Base-by-base conservation (phyloP, 2,329 filamentous ascomycete genomes). In the Claviceps sp. region DNA sequence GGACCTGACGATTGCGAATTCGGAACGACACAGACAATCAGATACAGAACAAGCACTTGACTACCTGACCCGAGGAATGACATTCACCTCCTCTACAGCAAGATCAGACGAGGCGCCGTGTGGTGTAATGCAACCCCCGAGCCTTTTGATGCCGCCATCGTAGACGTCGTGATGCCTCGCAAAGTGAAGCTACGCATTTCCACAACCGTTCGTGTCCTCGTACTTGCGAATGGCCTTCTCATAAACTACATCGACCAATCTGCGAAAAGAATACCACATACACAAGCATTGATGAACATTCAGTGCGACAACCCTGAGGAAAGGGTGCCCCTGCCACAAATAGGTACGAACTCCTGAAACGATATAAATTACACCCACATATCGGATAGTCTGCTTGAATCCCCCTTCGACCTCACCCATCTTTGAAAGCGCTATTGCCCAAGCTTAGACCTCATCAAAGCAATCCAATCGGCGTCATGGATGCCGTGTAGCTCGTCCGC, bases 201-300 rank as follows among this genome's bases (percentile, higher is more conserved):
- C 29, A 34, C 29, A 34, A 34, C 9, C 29, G 1, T 34, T 9
- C 9, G 11, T 11, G 29, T 9, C 29, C 3, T 3, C 11, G 3
- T 34, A 34, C 29, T 11, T 34, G 29, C 29, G 9, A 36, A 46
- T 34, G 16, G 20, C 51, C 36, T 11, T 40, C 42, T 45, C 38
- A 40, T 26, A 40, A 47, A 44, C 14, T 38, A 16, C 34, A 26
- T 34, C 8, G 20, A 26, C 22, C 43, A 14, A 34, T 43, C 37
- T 29, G 26, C 39, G 50, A 22, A 22, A 14, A 42, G 34, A 13
- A 45, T 49, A 45, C 42, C 23, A 51, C 45, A 34, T 23, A 50
- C 38, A 47, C 40, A 48, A 52, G 42, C 43, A 55, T 53, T 50
- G 50, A 51, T 20, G 20, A 20, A 20, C 37, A 46, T 46, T 39